A percentile compares a stretch with the other conserved stretches of the same genome.
phyloP scores from a whole-genome alignment of 2,329 filamentous ascomycete species.

The Cladosporium sp. region DNA sequence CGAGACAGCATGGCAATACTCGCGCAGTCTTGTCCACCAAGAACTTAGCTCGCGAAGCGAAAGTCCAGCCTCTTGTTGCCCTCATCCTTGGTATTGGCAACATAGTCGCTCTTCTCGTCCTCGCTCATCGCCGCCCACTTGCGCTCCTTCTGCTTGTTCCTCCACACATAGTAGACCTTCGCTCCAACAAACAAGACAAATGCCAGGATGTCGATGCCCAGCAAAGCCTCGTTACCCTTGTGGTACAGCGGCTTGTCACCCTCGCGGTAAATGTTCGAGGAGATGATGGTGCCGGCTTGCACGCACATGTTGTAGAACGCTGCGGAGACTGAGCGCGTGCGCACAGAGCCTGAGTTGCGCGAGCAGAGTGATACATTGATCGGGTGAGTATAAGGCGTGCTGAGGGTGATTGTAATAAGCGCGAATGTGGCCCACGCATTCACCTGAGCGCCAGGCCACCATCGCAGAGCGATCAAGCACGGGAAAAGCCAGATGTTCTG shows the following conservation, averaged over 20 bases:
- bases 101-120: conserved; percentile 48
- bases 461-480: conserved; percentile 51
- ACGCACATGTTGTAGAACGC: conserved; percentile 44
- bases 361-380: conserved; percentile 39
- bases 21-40: neutral
- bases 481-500: conserved; percentile 59
- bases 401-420: conserved; percentile 36
- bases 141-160: conserved; percentile 36
- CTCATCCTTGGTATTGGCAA: conserved; percentile 35
- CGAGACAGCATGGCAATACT: neutral
- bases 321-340: conserved; percentile 37
- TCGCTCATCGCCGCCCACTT: conserved; percentile 46
- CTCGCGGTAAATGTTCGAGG: conserved; percentile 44
- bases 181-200: conserved; percentile 49
- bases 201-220: conserved; percentile 48
- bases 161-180: conserved; percentile 51
- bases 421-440: conserved; percentile 34
- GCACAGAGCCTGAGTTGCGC: conserved; percentile 37
- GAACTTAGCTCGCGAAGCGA: conserved; percentile 30
- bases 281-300: conserved; percentile 38
- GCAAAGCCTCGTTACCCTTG: conserved; percentile 43
- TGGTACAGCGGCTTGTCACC: conserved; percentile 43
- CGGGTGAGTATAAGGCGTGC: conserved; percentile 47
- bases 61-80: conserved; percentile 40
- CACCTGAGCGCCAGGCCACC: conserved; percentile 40